Evolutionary conservation across 2,329 filamentous ascomycete species (phyloP), one percentile per base, ranked within the genome.

Genomic region (Trichoderma cornu-damae): DNA sequence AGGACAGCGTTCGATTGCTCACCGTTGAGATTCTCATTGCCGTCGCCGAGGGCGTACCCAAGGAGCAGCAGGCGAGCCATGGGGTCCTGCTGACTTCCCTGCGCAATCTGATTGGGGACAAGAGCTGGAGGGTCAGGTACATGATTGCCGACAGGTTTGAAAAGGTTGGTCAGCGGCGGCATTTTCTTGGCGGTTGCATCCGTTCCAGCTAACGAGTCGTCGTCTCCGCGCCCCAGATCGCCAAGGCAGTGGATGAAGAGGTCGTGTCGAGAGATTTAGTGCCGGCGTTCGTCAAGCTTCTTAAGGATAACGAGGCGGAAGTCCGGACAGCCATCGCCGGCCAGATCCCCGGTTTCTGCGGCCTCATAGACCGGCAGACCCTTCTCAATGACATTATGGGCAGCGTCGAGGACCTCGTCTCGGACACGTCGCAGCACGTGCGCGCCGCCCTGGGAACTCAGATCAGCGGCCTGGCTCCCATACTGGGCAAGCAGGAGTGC

Each of bases 61-160:
- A 97, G 76, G 94, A 97, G 74, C 92, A 99, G 73, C 94, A 99
- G 75, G 87, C 90, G 44, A 96, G 92, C 75, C 93, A 97, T 69
- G 94, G 93, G 53, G 90, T 97, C 57, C 78, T 99, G 58, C 79
- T 99, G 68, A 93, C 90, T 50, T 91, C 93, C 44, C 77, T 99
- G 68, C 87, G 94, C 67, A 96, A 85, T 75, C 76, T 99, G 69
- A 97, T 99, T 75, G 94, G 96, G 69, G 94, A 99, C 73, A 99
- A 97, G 84, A 97, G 94, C 77, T 99, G 94, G 94, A 86, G 94
- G 69, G 94, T 99, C 60, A 85, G 94, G 71, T 99, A 97, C 75
- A 99, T 99, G 94, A 94, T 99, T 66, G 94, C 94, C 48, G 94
- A 99, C 74, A 85, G 91, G 71, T 99, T 96, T 69, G 94, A 99